A percentile compares a stretch with the other conserved stretches of the same genome.
These are phyloP conservation scores for Aspergillus texensis DNA, from an alignment of 2,329 filamentous ascomycete genomes.

Conservation along the genomic window DNA sequence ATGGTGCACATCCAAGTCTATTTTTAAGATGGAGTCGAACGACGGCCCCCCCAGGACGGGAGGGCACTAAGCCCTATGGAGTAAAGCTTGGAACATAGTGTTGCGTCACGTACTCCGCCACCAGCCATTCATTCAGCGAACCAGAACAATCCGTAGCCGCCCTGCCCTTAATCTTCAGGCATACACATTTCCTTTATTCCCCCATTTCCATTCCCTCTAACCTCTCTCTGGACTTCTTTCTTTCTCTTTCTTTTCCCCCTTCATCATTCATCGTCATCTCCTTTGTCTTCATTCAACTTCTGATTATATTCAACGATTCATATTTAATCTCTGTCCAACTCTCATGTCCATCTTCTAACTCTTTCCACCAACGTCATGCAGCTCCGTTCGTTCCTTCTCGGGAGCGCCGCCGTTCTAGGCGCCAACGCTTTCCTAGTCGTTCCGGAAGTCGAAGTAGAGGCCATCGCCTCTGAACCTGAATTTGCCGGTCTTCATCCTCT, in stretches of 20 bases:
- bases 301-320: background rate
- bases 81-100: background rate
- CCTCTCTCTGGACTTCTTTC: slow-evolving; percentile 8
- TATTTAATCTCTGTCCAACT: background rate
- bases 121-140: background rate
- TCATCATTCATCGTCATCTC: slow-evolving; percentile 9
- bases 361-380: slow-evolving; percentile 31
- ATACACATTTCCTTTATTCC: slow-evolving; percentile 2
- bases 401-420: slow-evolving; percentile 37
- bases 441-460: slow-evolving; percentile 35
- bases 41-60: background rate
- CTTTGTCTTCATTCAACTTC: background rate
- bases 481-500: slow-evolving; percentile 29
- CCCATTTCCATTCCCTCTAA: slow-evolving; percentile 6
- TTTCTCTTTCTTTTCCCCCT: slow-evolving; percentile 8
- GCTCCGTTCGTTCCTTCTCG: slow-evolving; percentile 39
- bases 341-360: slow-evolving; percentile 16
- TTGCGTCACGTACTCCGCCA: slow-evolving; percentile 6
- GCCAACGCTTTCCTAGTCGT: slow-evolving; percentile 43
- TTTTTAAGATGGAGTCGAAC: background rate
- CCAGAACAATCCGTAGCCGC: background rate
- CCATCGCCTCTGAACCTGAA: slow-evolving; percentile 25
- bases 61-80: background rate
- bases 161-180: background rate
- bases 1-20: background rate